phyloP scores from a whole-genome alignment of 148 eudicot genomes.

The Heliamphora exappendiculata region DNA sequence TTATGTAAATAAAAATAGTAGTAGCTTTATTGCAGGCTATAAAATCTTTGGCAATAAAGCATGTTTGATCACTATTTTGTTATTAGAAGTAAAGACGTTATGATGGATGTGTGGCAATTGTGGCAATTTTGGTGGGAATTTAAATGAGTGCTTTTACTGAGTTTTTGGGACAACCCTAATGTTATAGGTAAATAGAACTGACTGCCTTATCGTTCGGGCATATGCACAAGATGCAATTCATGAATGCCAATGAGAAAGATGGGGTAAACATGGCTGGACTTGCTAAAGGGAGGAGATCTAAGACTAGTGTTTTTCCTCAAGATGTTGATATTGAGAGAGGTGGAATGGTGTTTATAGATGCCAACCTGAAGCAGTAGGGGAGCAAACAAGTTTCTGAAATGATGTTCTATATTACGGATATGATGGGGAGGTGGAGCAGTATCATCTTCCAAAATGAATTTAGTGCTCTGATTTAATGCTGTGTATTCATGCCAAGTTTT shows the following conservation, averaged over 20 bases:
- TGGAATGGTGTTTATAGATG: background rate
- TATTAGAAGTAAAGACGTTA: background rate
- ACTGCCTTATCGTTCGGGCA: background rate
- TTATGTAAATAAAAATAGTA: background rate
- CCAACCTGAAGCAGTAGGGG: background rate
- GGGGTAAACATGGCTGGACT: background rate
- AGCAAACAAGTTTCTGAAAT: slow-evolving; percentile 1
- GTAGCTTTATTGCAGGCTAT: background rate
- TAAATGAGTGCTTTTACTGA: background rate
- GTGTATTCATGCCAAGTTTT: background rate
- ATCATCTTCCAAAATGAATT: background rate
- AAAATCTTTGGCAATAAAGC: background rate
- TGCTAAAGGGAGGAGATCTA: background rate
- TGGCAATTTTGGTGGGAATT: background rate
- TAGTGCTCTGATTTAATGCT: background rate
- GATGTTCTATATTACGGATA: background rate
- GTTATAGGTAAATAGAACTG: background rate
- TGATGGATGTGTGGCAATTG: background rate
- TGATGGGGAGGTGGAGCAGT: background rate
- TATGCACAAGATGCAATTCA: background rate
- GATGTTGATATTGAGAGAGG: background rate
- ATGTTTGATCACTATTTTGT: background rate
- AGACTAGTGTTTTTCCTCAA: background rate
- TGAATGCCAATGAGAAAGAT: background rate
- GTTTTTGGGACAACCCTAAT: background rate